Conservation (phyloP, 148 eudicot species). For the Mesembryanthemum crystallinum region DNA sequence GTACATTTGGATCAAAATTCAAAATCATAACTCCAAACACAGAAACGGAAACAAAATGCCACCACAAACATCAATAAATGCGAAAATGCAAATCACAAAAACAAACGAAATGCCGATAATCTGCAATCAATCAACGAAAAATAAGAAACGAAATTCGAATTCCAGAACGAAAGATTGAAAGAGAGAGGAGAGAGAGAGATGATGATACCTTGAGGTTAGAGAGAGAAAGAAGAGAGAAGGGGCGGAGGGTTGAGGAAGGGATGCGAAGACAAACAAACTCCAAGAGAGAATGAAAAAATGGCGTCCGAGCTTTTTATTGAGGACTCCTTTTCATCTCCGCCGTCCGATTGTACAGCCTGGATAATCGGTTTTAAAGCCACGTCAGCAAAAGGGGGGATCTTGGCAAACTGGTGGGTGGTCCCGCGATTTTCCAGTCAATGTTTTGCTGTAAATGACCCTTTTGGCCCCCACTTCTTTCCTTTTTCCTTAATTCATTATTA, state of each 20-base stretch:
- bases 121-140: conserved; percentile 1
- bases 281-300: conserved; percentile 9
- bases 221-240: background rate
- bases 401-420: conserved; percentile 21
- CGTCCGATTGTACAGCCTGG: conserved; percentile 44
- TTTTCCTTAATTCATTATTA: background rate
- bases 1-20: background rate
- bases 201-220: conserved; percentile 20
- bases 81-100: background rate
- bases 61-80: background rate
- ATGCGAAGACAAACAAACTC: conserved; percentile 4
- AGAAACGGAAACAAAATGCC: background rate
- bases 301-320: conserved; percentile 16
- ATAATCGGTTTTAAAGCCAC: conserved; percentile 35
- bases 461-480: conserved; percentile 12
- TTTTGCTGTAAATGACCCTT: conserved; percentile 20
- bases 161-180: background rate
- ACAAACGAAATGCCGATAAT: background rate
- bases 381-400: conserved; percentile 11
- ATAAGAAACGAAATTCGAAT: background rate
- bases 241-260: background rate
- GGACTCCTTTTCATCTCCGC: conserved; percentile 11
- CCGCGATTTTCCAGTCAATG: conserved; percentile 30
- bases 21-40: background rate
- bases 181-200: conserved; percentile 12